Evolutionary conservation across 1,284 basidiomycete genomes (phyloP).

Genomic region (Sporisorium graminicola): DNA sequence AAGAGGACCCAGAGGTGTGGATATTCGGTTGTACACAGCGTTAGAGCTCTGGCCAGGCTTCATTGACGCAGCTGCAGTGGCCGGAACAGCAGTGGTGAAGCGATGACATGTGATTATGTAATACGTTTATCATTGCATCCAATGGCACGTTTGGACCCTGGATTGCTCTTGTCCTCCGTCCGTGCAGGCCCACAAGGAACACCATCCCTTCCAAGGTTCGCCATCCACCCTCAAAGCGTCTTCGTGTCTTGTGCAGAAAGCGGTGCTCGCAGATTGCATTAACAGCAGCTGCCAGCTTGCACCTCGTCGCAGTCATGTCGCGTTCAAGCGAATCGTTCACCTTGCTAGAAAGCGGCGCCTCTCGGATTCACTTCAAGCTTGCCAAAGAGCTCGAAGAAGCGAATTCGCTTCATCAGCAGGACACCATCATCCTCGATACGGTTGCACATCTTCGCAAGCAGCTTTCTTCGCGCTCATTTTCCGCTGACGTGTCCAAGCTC

Average conservation of each 20-base stretch:
- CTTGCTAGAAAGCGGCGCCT: constrained; percentile 50
- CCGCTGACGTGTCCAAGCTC: constrained; percentile 23
- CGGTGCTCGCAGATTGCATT: background rate
- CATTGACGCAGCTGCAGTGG: background rate
- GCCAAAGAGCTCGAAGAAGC: constrained; percentile 46
- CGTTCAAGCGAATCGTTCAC: constrained; percentile 32
- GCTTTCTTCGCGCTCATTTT: constrained; percentile 17
- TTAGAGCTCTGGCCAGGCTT: background rate
- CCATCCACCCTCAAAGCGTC: too few relatives aligned
- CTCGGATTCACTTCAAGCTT: constrained; percentile 52
- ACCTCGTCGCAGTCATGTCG: constrained; percentile 14
- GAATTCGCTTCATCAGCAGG: constrained; percentile 5
- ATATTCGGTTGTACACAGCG: background rate
- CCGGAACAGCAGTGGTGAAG: background rate
- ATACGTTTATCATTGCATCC: constrained; percentile 2
- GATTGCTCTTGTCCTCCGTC: background rate
- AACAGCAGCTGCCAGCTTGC: background rate
- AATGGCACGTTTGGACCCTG: constrained; percentile 28
- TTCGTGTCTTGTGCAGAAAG: too few relatives aligned
- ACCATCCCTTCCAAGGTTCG: background rate
- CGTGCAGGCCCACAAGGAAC: constrained; percentile 1
- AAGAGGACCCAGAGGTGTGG: background rate
- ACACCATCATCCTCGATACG: constrained; percentile 28
- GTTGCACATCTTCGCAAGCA: constrained; percentile 17
- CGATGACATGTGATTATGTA: constrained; percentile 20